Base-by-base conservation (phyloP, 148 eudicot species). In the Fagopyrum tataricum region DNA sequence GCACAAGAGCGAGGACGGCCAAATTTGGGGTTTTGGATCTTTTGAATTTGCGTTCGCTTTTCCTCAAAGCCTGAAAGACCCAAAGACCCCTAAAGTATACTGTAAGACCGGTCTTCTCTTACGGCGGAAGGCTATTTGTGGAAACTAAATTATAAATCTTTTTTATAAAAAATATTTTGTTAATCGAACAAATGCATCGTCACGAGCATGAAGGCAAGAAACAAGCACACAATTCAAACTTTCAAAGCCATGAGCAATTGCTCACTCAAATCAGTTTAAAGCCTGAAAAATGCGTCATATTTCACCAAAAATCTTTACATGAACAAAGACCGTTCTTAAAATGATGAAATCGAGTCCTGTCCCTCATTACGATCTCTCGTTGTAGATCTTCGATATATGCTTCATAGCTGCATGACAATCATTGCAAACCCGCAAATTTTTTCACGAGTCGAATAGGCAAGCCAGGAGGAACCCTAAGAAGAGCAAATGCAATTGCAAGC, bases 381-480 rank as follows among this genome's bases (percentile, higher is more conserved):
- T 75, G 77, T 84, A 86, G 21, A 82, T 67, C 78, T 76, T 78
- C 11, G 87, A 83, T 42, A 83, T 74, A 18, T 80, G 74, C 72
- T 80, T 83, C 21, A 80, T 76, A 56, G 91, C 86, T 46, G 58
- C 74, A 70, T 80, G 87, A 70, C 90, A 86, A 73, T 81, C 91
- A 13, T 11, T 77, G 67, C 84, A 81, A 66, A 88, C 81, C 39
- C 87, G 78, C 71, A 85, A 73, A 24, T 80, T 82, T 72, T 72
- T 83, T 81, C 62, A 87, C 81, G 15, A 80, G 79, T 11, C 84
- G 79, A 62, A 88, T 84, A 59, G 83, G 75, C 47, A 81, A 76
- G 46, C 86, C 83, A 4, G 80, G 80, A 44, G 76, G 82, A 1
- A 87, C 79, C 79, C 77, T 80, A 47, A 85, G 70, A 48, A 82